Conservation (phyloP, 140 eudicot genomes). For the Senecio squalidus region DNA sequence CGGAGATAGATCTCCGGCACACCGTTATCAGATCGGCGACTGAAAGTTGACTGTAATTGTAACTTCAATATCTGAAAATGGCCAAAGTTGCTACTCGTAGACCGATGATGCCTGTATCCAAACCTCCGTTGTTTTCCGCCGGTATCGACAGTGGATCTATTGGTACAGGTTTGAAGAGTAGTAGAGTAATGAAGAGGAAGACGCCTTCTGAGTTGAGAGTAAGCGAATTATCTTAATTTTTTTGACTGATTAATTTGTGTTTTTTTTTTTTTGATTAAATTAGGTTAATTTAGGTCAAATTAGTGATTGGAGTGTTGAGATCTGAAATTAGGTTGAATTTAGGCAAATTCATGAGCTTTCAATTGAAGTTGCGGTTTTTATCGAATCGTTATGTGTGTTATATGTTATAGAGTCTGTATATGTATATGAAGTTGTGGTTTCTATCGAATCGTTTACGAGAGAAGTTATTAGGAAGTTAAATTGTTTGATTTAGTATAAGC, state of each 20-base stretch:
- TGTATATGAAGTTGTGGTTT: too few relatives aligned
- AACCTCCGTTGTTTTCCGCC: constrained; percentile 30
- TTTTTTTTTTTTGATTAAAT: neutral
- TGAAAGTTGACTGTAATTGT: constrained; percentile 13
- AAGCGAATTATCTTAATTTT: neutral
- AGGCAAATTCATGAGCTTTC: too few relatives aligned
- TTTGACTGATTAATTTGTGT: neutral
- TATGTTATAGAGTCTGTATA: too few relatives aligned
- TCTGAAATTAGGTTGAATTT: too few relatives aligned
- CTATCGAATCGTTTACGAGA: too few relatives aligned
- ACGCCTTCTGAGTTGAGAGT: constrained; percentile 91
- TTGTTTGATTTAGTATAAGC: too few relatives aligned
- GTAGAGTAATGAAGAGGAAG: constrained; percentile 49
- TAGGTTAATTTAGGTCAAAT: neutral
- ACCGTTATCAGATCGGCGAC: constrained; percentile 2
- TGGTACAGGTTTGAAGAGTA: constrained; percentile 31
- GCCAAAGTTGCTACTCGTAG: constrained; percentile 62
- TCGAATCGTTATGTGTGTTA: too few relatives aligned
- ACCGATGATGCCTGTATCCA: constrained; percentile 27
- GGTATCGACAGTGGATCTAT: constrained; percentile 25
- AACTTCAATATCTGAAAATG: constrained; percentile 28
- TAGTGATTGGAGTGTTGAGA: neutral
- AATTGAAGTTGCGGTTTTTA: too few relatives aligned
- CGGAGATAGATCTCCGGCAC: constrained; percentile 12
- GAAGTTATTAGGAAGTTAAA: too few relatives aligned